Conservation (phyloP, 2,329 filamentous ascomycete genomes). For the Botrytis galanthina region DNA sequence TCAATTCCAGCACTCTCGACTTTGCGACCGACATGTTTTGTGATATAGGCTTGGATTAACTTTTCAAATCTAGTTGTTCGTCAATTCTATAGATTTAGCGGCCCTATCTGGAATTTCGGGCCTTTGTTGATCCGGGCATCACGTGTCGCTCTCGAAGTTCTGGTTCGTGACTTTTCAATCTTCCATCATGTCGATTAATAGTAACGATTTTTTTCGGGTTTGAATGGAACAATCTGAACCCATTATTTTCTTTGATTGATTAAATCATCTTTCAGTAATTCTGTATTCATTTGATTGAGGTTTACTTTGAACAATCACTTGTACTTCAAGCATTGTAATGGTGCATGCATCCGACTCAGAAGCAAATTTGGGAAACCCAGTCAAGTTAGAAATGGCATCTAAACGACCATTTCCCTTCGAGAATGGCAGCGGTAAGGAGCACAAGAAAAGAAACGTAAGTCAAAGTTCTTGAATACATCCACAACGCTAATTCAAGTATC, state of each 20-base stretch:
- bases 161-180: not conserved
- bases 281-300: not conserved
- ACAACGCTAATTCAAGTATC: not conserved
- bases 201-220: not conserved
- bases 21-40: conserved; percentile 61
- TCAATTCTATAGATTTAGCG: conserved; percentile 5
- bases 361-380: not conserved
- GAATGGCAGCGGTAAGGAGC: not conserved
- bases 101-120: not conserved
- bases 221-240: not conserved
- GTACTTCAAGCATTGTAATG: not conserved
- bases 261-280: not conserved
- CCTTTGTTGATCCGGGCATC: not conserved
- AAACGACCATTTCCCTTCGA: conserved; percentile 13
- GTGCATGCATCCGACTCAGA: not conserved
- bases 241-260: not conserved
- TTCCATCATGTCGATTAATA: not conserved
- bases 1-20: conserved; percentile 64
- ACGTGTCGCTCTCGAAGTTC: not conserved
- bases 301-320: not conserved
- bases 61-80: not conserved
- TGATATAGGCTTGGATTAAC: conserved; percentile 11
- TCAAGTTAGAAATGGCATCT: conserved; percentile 4
- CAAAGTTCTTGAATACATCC: not conserved
- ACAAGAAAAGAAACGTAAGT: conserved; percentile 11